Conservation (phyloP, 2,329 filamentous ascomycete genomes). For the Cercospora brassicicola region DNA sequence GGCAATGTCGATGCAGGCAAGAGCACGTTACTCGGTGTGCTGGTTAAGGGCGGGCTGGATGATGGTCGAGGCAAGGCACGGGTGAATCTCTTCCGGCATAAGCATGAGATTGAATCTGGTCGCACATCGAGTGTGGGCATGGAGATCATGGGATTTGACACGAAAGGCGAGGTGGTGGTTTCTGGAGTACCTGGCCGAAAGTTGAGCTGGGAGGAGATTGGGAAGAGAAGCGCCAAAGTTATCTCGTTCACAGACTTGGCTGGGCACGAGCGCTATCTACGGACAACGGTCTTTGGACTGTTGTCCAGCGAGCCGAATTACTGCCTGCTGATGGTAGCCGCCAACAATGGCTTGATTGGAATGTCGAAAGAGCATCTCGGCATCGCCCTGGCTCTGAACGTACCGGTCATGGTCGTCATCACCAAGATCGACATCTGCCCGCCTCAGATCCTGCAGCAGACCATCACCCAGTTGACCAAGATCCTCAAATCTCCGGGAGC, state of each 20-base stretch:
- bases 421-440: constrained; percentile 93
- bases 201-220: constrained; percentile 96
- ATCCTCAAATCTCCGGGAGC: constrained; percentile 94
- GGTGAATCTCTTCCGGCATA: constrained; percentile 94
- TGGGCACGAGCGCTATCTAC: constrained; percentile 90
- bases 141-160: constrained; percentile 98
- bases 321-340: constrained; percentile 95
- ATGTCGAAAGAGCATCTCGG: constrained; percentile 96
- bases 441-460: constrained; percentile 97
- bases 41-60: constrained; percentile 93
- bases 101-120: constrained; percentile 95
- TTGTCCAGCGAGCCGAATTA: constrained; percentile 95
- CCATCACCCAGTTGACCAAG: constrained; percentile 83
- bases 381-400: constrained; percentile 89
- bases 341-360: constrained; percentile 93
- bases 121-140: constrained; percentile 95
- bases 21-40: constrained; percentile 89
- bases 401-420: constrained; percentile 76
- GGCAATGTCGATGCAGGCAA: constrained; percentile 98
- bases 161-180: constrained; percentile 75
- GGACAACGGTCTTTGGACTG: constrained; percentile 94
- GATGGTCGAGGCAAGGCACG: constrained; percentile 91
- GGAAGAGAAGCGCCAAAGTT: constrained; percentile 88
- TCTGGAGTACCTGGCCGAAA: constrained; percentile 81
- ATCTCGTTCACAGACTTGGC: constrained; percentile 95